These are phyloP conservation scores for Triadica sebifera DNA, from an alignment of 345 rosid species.

Conservation along the genomic window DNA sequence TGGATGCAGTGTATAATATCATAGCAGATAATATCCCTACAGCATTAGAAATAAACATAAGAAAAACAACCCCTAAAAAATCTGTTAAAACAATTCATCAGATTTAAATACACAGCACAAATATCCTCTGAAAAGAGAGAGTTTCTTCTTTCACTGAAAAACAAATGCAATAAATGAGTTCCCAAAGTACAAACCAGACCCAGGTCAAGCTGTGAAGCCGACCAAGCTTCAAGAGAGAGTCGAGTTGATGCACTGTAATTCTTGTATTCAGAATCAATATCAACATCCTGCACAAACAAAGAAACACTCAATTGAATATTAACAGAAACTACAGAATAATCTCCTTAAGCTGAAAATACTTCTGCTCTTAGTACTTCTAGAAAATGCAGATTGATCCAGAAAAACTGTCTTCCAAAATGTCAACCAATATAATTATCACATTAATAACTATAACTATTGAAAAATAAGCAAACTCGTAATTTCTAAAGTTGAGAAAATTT, in stretches of 20 bases:
- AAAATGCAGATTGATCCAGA: neutral
- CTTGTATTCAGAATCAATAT: constrained; percentile 65
- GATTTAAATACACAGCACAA: neutral
- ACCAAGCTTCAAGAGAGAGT: constrained; percentile 86
- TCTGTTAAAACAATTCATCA: neutral
- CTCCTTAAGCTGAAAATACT: neutral
- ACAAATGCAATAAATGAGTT: constrained; percentile 7
- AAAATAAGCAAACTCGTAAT: neutral
- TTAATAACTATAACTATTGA: neutral
- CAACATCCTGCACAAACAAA: constrained; percentile 55
- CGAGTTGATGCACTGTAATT: constrained; percentile 63
- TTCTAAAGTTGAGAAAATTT: constrained; percentile 1
- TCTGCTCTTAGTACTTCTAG: neutral
- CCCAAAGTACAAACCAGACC: constrained; percentile 64
- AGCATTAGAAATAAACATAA: constrained; percentile 1
- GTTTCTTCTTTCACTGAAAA: neutral
- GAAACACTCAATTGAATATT: constrained; percentile 10
- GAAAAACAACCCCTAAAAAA: constrained; percentile 4
- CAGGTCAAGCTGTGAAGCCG: constrained; percentile 79
- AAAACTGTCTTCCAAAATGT: neutral
- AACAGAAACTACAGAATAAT: constrained; percentile 10
- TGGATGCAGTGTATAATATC: too few species aligned
- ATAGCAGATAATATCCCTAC: neutral
- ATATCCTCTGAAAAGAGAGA: neutral
- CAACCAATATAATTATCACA: neutral